Evolutionary conservation across 352 stramenopile genomes (phyloP), one percentile per base, ranked within the genome.

Genomic region (Phytophthora palmivora): DNA sequence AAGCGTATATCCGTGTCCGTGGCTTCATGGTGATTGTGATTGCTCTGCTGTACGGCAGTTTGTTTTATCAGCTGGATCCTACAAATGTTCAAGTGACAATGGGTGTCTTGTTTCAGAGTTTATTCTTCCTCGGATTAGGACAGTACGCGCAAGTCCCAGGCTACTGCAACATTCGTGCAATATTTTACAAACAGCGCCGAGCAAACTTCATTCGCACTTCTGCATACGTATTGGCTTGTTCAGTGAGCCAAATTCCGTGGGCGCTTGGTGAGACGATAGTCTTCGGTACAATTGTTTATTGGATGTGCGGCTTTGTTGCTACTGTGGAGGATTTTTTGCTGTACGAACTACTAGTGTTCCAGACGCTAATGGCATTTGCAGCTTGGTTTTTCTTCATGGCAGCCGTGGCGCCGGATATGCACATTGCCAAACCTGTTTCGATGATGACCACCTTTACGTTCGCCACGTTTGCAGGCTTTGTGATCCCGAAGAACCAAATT

Each of bases 101-200:
- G 49, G 87, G 90, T 21, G 67, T 94, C 24, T 62, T 92, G 10
- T 96, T 94, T 57, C 69, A 83, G 41, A 73, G 63, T 18, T 64
- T 87, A 16, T 77, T 97, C 28, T 95, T 90, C 57, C 58, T 91
- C n/a, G 73, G 67, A 11, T 37, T 96, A 19, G 82, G 82, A 16
- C 74, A 84, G 19, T 83, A 89, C 51, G 58, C 84, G 2, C 76
- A 88, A 44, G 66, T 95, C 15, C 80, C 86, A n/a, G 77, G 70
- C 2, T 83, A 83, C 94, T 54, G 66, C 79, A n/a, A 66, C 57
- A 32, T 32, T 7, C 72, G 75, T 12, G 70, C 64, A 2, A 60
- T 88, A 21, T 96, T 91, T 67, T 92, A 94, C 74, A 94, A 91
- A 60, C 85, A 96, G 33, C 63, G 71, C n/a, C n/a, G n/a, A n/a